Evolutionary conservation across 768 basidiomycete genomes (phyloP), one percentile per base, ranked within the genome.

Genomic region (Psilocybe sp.): DNA sequence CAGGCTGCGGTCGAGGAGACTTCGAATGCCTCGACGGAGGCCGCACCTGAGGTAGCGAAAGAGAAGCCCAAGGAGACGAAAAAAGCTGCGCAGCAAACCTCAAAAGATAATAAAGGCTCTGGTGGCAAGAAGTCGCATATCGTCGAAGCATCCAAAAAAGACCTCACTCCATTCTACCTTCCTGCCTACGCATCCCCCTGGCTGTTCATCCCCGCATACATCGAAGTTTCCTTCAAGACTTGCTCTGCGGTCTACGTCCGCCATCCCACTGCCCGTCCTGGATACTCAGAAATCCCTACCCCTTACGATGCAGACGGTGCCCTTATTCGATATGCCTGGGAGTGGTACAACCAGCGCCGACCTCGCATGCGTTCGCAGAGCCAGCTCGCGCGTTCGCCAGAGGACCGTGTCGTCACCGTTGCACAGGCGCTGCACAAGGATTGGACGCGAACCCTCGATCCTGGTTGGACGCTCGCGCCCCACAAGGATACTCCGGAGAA

Each of bases 261-360:
- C 34, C 93, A 98, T 61, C 97, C 97, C 7, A 97, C 95, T 0
- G 97, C 96, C 0, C 83, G 93, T n/a, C 92, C 94, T 0, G 90
- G 90, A 5, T 94, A 96, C 70, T 91, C 88, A 13, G 97, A 99
- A 68, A 88, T 99, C 34, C 92, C 96, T 5, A 91, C 90, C 4
- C 97, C 97, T 2, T 98, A 89, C 67, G 92, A 95, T 54, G 94
- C 97, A 0, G 95, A 97, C 60, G 97, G 97, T 14, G 90, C 95
- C 56, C 76, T 97, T 11, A 80, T 98, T 53, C 85, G 92, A 50
- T 79, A 92, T 50, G 87, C 92, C 3, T 99, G 97, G 97, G 96
- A 96, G 69, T 98, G 92, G 91, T 97, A 93, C 61, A 78, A 84
- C 52, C 76, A 83, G 66, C 73, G 80, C 44, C 76, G 89, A 20